These are phyloP conservation scores for Backusella westeae DNA, from an alignment of 192 early-diverging fungal genomes.

Conservation along the genomic window DNA sequence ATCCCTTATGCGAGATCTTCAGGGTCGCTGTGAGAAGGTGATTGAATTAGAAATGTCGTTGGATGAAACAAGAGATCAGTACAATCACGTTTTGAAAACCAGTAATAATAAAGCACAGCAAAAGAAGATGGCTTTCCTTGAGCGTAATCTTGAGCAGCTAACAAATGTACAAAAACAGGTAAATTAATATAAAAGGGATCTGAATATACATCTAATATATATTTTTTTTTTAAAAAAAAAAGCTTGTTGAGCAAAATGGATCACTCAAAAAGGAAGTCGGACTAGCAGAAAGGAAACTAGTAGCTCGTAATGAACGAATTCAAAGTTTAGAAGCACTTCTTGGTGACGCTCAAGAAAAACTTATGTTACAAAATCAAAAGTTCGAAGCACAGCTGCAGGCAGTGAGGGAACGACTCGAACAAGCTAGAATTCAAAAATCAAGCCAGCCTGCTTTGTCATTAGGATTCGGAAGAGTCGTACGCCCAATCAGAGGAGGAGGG, in stretches of 20 bases:
- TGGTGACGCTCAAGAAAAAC: conserved; percentile 80
- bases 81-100: conserved; percentile 80
- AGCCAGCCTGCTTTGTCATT: conserved; percentile 29
- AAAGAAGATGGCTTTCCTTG: conserved; percentile 93
- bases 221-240: background rate
- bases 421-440: conserved; percentile 57
- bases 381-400: conserved; percentile 40
- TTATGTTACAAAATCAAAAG: conserved; percentile 71
- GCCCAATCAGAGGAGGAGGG: conserved; percentile 83
- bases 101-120: conserved; percentile 85
- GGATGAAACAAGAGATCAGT: conserved; percentile 93
- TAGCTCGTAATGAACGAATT: conserved; percentile 91
- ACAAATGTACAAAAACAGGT: conserved; percentile 90
- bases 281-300: conserved; percentile 87
- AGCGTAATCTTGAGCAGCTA: conserved; percentile 96
- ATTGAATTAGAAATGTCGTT: conserved; percentile 96
- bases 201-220: background rate
- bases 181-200: background rate
- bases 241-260: conserved; percentile 93
- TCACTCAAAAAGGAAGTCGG: conserved; percentile 92
- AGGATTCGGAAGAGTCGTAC: conserved; percentile 65
- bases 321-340: conserved; percentile 81
- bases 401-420: conserved; percentile 75
- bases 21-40: conserved; percentile 96
- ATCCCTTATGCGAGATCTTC: conserved; percentile 95